A percentile compares a stretch with the other conserved stretches of the same genome.
Conservation (phyloP, 192 early-diverging fungal genomes). For the Coemansia umbellata region DNA sequence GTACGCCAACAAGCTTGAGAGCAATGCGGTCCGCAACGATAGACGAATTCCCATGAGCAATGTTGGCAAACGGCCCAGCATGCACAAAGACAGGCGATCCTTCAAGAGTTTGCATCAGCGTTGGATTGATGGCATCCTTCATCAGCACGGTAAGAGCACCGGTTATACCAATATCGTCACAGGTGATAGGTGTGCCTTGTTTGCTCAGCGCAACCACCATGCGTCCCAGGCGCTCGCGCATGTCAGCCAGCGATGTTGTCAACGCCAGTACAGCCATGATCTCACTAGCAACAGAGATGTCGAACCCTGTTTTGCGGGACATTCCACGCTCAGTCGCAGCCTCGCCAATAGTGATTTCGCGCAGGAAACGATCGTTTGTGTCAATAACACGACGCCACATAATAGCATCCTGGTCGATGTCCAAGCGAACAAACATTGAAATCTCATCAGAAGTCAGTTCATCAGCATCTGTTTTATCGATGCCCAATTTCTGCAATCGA, state of each 20-base stretch:
- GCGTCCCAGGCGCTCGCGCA: conserved; percentile 86
- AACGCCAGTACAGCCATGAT: conserved; percentile 97
- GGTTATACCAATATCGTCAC: conserved; percentile 92
- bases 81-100: conserved; percentile 98
- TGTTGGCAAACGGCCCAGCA: conserved; percentile 99
- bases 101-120: conserved; percentile 99
- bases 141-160: conserved; percentile 96
- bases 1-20: conserved; percentile 83
- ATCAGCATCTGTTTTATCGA: conserved; percentile 73
- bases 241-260: conserved; percentile 84
- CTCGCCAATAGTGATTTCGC: conserved; percentile 87
- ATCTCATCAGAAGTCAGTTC: conserved; percentile 78
- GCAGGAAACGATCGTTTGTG: conserved; percentile 94
- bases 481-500: conserved; percentile 74
- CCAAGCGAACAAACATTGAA: conserved; percentile 76
- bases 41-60: conserved; percentile 96
- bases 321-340: conserved; percentile 83
- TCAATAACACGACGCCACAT: conserved; percentile 97
- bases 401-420: conserved; percentile 93
- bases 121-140: conserved; percentile 98
- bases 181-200: conserved; percentile 79
- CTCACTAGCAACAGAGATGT: conserved; percentile 97
- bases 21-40: conserved; percentile 96
- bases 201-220: conserved; percentile 94
- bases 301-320: conserved; percentile 88